Percentiles rank a stretch among this genome's conserved stretches.
Evolutionary conservation across 2,329 filamentous ascomycete genomes (phyloP).

Genomic region (Trematosphaeria pertusa): DNA sequence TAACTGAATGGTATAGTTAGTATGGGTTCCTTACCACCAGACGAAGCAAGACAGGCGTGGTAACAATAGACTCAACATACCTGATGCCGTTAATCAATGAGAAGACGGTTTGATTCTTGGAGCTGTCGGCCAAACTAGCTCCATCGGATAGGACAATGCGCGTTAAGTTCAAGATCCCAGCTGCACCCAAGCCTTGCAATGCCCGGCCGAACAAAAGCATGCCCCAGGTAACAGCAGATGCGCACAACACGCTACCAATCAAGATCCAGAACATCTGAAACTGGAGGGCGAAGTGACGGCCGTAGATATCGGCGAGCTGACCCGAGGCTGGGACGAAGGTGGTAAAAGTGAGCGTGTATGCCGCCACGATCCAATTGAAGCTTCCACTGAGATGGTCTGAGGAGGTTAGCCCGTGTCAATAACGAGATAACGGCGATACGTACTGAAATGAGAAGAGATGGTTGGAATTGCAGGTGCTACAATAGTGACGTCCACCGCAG

Average conservation of each 20-base stretch:
- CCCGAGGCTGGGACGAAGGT: slow-evolving; percentile 72
- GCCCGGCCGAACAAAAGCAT: slow-evolving; percentile 69
- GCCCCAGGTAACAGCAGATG: slow-evolving; percentile 63
- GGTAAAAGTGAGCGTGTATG: slow-evolving; percentile 71
- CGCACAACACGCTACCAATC: slow-evolving; percentile 68
- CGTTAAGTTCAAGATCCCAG: slow-evolving; percentile 67
- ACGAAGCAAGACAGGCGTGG: too few species aligned
- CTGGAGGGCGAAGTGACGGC: slow-evolving; percentile 66
- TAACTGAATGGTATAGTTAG: slow-evolving; percentile 49
- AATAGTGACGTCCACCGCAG: slow-evolving; percentile 70
- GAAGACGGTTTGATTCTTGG: slow-evolving; percentile 71
- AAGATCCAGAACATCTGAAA: slow-evolving; percentile 59
- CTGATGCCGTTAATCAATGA: slow-evolving; percentile 64
- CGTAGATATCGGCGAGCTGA: slow-evolving; percentile 70
- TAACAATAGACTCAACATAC: too few species aligned
- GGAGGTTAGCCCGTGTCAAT: slow-evolving; percentile 5
- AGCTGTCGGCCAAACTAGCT: slow-evolving; percentile 74
- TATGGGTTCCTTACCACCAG: too few species aligned
- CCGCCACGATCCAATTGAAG: slow-evolving; percentile 68
- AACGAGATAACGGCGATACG: slow-evolving; percentile 19
- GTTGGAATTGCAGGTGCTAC: slow-evolving; percentile 66
- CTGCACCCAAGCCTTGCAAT: slow-evolving; percentile 67
- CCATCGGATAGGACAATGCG: slow-evolving; percentile 70
- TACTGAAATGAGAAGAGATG: slow-evolving; percentile 71
- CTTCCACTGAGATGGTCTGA: slow-evolving; percentile 62